phyloP scores from a whole-genome alignment of 192 early-diverging fungal genomes.

The Spizellomyces punctatus region DNA sequence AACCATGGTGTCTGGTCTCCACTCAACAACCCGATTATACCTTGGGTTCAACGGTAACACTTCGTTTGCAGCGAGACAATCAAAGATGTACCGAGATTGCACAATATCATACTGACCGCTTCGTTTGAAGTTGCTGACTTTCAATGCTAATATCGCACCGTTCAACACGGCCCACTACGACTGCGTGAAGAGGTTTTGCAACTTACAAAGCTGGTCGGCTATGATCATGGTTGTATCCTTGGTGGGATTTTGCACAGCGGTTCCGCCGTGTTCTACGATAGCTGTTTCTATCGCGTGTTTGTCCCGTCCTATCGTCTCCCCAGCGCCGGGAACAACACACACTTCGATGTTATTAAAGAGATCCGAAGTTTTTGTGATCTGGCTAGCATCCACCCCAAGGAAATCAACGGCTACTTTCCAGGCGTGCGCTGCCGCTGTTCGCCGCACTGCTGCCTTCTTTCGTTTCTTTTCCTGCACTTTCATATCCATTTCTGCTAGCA shows the following conservation, averaged over 20 bases:
- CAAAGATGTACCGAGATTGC: slow-evolving; percentile 63
- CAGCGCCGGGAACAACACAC: slow-evolving; percentile 53
- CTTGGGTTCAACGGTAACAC: slow-evolving; percentile 59
- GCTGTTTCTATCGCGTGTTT: slow-evolving; percentile 63
- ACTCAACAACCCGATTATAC: too few species aligned
- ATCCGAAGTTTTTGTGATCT: slow-evolving; percentile 42
- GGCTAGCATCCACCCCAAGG: slow-evolving; percentile 44
- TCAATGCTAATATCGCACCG: slow-evolving; percentile 41
- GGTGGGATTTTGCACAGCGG: slow-evolving; percentile 59
- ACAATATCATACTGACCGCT: slow-evolving; percentile 61
- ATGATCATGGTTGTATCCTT: slow-evolving; percentile 39
- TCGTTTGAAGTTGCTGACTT: slow-evolving; percentile 57
- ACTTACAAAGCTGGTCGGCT: slow-evolving; percentile 1
- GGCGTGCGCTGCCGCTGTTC: slow-evolving; percentile 4
- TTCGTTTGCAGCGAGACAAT: slow-evolving; percentile 54
- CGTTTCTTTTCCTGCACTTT: background rate
- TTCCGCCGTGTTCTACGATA: slow-evolving; percentile 67
- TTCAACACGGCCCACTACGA: too few species aligned
- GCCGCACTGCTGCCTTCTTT: slow-evolving; percentile 1
- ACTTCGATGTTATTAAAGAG: slow-evolving; percentile 68
- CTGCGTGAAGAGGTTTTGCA: too few species aligned
- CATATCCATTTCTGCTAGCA: slow-evolving; percentile 16
- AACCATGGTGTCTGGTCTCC: too few species aligned
- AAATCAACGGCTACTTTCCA: slow-evolving; percentile 31
- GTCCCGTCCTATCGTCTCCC: slow-evolving; percentile 33